Conservation (phyloP, 2,329 filamentous ascomycete genomes). For the Massarina eburnea region DNA sequence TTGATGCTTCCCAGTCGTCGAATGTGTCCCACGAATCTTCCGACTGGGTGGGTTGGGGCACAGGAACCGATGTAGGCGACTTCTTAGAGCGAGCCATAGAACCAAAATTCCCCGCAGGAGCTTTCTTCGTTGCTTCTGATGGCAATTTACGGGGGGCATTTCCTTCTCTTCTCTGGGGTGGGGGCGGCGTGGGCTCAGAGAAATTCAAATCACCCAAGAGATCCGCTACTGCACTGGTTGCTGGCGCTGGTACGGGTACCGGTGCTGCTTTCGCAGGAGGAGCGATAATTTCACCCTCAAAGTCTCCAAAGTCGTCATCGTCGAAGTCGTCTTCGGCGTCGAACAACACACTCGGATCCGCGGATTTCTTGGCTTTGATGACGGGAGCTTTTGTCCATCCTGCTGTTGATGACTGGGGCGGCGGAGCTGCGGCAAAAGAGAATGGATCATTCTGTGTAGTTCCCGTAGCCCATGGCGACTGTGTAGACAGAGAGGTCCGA, state of each 20-base stretch:
- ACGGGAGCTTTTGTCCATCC: constrained; percentile 30
- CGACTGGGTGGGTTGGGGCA: constrained; percentile 10
- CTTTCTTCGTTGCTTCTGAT: constrained; percentile 11
- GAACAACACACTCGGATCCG: constrained; percentile 43
- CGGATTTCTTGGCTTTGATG: constrained; percentile 33
- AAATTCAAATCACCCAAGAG: constrained; percentile 30
- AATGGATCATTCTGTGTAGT: constrained; percentile 15
- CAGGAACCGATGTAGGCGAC: constrained; percentile 1
- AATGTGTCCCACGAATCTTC: constrained; percentile 52
- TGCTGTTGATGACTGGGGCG: constrained; percentile 11
- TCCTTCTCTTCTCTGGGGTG: not conserved
- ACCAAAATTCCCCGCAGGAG: constrained; percentile 16
- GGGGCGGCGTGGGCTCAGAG: constrained; percentile 18
- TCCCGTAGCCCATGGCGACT: constrained; percentile 3
- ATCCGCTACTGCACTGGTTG: constrained; percentile 22
- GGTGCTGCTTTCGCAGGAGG: not conserved
- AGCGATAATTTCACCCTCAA: constrained; percentile 26
- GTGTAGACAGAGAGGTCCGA: constrained; percentile 14
- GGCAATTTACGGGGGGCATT: constrained; percentile 2
- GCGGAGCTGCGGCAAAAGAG: constrained; percentile 7
- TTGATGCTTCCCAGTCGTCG: constrained; percentile 44
- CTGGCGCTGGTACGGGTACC: constrained; percentile 1
- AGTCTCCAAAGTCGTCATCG: constrained; percentile 42
- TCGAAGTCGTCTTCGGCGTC: constrained; percentile 43
- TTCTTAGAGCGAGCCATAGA: constrained; percentile 9